Evolutionary conservation across 1,284 basidiomycete genomes (phyloP), one percentile per base, ranked within the genome.

Genomic region (Schizophyllum amplum): DNA sequence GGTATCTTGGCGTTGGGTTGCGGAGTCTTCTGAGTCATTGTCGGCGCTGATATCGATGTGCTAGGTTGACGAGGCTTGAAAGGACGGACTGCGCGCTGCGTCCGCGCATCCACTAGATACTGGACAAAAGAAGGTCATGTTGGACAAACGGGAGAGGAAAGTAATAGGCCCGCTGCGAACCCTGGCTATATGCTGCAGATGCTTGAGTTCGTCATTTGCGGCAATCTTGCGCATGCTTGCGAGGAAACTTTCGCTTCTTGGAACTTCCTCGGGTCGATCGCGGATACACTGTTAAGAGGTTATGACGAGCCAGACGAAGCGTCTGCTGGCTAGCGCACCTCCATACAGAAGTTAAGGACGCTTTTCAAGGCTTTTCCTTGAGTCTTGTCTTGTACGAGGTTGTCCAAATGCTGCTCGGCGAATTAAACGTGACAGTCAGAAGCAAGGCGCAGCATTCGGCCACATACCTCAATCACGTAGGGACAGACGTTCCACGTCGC

Each of bases 161-260:
- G 73, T 72, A 74, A 74, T 72, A 67, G 69, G 77, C 70, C 76
- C 75, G 74, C 67, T 78, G 81, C 84, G 79, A 83, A 86, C 84
- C 83, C 78, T 84, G 59, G 81, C 80, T 57, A 83, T 73, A 62
- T 70, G 72, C 71, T 77, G 73, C 55, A 81, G 70, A 60, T 78
- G 75, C 63, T 61, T 62, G 56, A 60, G 63, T 25, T 67, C 33
- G 11, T 42, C 4, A 17, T 42, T 42, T 9, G 7, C 33, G 33
- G 33, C 17, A 17, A 42, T 42, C 33, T 42, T 42, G 13, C 33
- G 11, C 17, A 17, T 17, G 33, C 33, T 4, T 42, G 11, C 33
- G 17, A 42, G 13, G 33, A 42, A 17, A 13, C 13, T 9, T 17
- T 42, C 13, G 17, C 33, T 42, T 17, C 17, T 42, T 9, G 33